Evolutionary conservation across 495 filamentous ascomycete species (phyloP).

Genomic region (Daldinia grandis): DNA sequence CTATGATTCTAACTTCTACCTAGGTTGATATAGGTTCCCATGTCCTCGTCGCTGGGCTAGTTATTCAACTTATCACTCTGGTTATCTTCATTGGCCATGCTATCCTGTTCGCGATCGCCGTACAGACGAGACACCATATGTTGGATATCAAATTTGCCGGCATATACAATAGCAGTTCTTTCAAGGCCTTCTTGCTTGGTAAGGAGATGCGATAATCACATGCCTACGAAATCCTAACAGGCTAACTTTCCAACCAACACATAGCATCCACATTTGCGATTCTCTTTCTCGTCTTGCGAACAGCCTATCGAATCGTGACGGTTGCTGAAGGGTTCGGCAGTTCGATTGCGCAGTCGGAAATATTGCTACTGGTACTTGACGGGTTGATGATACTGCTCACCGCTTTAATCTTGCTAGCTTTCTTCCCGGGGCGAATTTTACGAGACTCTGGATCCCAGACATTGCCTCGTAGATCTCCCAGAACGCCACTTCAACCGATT

Average conservation of each 20-base stretch:
- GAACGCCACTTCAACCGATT: conserved; percentile 18
- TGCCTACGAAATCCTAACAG: not conserved
- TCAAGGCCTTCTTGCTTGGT: conserved; percentile 50
- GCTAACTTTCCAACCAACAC: conserved; percentile 19
- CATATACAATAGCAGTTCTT: conserved; percentile 48
- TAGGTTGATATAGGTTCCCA: conserved; percentile 46
- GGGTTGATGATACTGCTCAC: conserved; percentile 50
- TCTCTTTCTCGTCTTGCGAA: conserved; percentile 46
- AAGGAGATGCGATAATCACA: conserved; percentile 13
- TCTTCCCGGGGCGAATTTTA: conserved; percentile 37
- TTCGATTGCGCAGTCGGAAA: conserved; percentile 39
- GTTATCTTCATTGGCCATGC: conserved; percentile 42
- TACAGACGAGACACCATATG: conserved; percentile 45
- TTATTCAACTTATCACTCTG: conserved; percentile 49
- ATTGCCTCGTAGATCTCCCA: conserved; percentile 10
- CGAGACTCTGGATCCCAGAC: conserved; percentile 13
- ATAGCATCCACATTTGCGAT: conserved; percentile 43
- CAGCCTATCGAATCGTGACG: conserved; percentile 45
- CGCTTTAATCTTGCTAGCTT: conserved; percentile 42
- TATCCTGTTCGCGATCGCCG: conserved; percentile 45
- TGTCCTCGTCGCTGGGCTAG: conserved; percentile 50
- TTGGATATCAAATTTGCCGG: conserved; percentile 45
- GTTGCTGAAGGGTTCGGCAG: conserved; percentile 34
- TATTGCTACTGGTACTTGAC: conserved; percentile 48
- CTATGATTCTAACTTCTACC: conserved; percentile 25